Evolutionary conservation across 352 stramenopile genomes (phyloP), one percentile per base, ranked within the genome.

Genomic region (Blastocystis sp.): DNA sequence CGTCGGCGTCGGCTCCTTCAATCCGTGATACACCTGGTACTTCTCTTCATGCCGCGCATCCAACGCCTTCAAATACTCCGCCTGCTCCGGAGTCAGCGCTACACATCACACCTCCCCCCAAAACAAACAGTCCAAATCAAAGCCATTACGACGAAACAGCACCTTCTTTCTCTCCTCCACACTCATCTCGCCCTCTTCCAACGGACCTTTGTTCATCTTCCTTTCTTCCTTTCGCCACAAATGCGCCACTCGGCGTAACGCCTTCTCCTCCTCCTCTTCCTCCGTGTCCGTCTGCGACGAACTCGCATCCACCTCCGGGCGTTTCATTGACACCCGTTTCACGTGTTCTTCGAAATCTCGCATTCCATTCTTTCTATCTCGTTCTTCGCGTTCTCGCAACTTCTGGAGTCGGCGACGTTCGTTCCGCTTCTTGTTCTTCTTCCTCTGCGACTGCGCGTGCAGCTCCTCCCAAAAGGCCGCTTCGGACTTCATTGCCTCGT

Each of bases 171-270:
- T 61, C 11, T 3, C n/a, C 2, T 77, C 48, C 38, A 62, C 10
- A 40, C 28, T 34, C 3, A 77, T 17, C 43, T 59, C 23, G 67
- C 67, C 67, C 10, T 52, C 67, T n/a, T 77, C 67, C 52, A 19
- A 10, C 7, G 41, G 41, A 34, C 7, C 17, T 19, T 62, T 34
- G 3, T 34, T 61, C 11, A 77, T 21, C 21, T 14, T n/a, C n/a
- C 67, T 28, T n/a, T 52, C 67, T 1, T 62, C 11, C 19, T 77
- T 77, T 14, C 67, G 7, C 67, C 67, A 77, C 2, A 11, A 9
- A 56, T 77, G 67, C 7, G 67, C 17, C 3, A 77, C 41, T 4
- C 10, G 17, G 4, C 67, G 11, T 5, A 74, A 19, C 23, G 9
- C 21, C 19, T 23, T 65, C 59, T 65, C 43, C 41, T 53, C 23